phyloP scores from a whole-genome alignment of 805 yeast genomes.

The Candida boidinii region DNA sequence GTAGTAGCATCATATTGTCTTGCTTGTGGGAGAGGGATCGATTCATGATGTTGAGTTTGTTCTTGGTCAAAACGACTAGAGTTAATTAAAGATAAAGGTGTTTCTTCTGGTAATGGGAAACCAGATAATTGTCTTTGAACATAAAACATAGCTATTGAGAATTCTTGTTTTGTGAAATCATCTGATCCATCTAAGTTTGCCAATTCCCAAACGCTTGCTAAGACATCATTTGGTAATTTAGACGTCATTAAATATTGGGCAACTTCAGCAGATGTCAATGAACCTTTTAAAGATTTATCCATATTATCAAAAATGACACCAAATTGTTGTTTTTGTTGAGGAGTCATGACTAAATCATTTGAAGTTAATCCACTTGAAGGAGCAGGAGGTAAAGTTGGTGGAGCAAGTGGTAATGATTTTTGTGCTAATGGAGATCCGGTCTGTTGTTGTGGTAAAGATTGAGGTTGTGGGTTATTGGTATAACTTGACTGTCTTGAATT shows the following conservation, averaged over 20 bases:
- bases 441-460: conserved; percentile 2
- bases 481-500: not conserved
- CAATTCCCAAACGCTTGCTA: conserved; percentile 92
- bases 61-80: conserved; percentile 16
- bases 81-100: conserved; percentile 53
- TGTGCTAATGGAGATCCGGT: too few relatives aligned
- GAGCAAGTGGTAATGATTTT: conserved; percentile 3
- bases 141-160: conserved; percentile 87
- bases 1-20: too few relatives aligned
- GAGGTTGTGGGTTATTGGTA: conserved; percentile 4
- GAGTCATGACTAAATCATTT: conserved; percentile 39
- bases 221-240: conserved; percentile 69
- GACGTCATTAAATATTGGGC: conserved; percentile 88
- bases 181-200: conserved; percentile 87
- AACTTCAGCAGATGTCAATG: conserved; percentile 67
- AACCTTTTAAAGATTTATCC: conserved; percentile 57
- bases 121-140: conserved; percentile 83
- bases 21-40: conserved; percentile 4
- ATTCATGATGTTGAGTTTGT: conserved; percentile 3
- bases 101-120: conserved; percentile 59
- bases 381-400: conserved; percentile 10
- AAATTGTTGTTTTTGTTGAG: conserved; percentile 66
- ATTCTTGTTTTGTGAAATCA: conserved; percentile 69
- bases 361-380: conserved; percentile 6
- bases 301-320: conserved; percentile 72